Evolutionary conservation across 257 asterid genomes (phyloP).

Genomic region (Leptodermis oblonga): DNA sequence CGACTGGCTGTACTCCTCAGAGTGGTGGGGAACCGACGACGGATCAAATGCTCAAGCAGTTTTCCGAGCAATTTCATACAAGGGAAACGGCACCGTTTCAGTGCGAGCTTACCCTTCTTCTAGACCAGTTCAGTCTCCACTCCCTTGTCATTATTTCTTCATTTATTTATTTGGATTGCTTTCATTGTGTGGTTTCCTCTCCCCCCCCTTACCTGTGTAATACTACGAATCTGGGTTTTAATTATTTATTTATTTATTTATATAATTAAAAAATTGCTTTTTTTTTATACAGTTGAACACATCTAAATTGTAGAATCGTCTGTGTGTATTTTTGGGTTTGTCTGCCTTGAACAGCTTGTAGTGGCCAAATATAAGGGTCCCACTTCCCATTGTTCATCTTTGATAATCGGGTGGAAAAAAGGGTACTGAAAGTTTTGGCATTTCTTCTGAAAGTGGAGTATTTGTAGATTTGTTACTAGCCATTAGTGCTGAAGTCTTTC

Average conservation of each 20-base stretch:
- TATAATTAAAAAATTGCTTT: not conserved
- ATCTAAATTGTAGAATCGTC: no score
- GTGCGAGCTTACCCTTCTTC: constrained; percentile 70
- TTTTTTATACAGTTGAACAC: not conserved
- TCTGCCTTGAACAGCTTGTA: no score
- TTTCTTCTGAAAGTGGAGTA: no score
- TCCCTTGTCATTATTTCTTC: not conserved
- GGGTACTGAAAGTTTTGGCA: no score
- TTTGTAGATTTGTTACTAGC: not conserved
- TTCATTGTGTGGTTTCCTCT: no score
- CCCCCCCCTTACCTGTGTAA: no score
- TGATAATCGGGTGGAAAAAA: not conserved
- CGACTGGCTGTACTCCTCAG: constrained; percentile 73
- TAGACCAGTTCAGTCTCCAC: constrained; percentile 45
- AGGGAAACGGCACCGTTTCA: constrained; percentile 75
- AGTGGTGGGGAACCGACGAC: constrained; percentile 56
- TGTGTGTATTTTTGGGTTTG: no score
- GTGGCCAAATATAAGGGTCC: no score
- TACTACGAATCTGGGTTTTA: no score
- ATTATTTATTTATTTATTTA: not conserved
- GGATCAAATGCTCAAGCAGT: constrained; percentile 33
- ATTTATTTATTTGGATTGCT: no score
- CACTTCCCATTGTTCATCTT: not conserved
- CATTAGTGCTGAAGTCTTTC: not conserved
- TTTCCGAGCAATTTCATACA: constrained; percentile 53